Base-by-base conservation (phyloP, 75 land plant genomes). In the Cupressus sempervirens region DNA sequence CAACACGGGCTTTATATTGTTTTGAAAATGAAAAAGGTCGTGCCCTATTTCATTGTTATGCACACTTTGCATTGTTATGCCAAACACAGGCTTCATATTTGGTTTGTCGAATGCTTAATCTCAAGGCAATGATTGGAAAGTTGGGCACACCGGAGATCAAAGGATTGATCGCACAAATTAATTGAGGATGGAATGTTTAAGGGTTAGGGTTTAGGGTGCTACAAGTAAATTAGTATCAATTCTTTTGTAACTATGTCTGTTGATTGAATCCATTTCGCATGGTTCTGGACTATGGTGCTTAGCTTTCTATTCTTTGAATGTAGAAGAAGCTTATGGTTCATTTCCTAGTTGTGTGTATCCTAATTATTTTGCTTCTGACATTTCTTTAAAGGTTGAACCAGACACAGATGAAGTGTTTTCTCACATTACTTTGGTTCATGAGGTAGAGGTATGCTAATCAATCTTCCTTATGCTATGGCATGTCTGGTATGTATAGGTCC, bases 321-420 rank as follows among this genome's bases (percentile, higher is more conserved):
- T 79, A 79, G 81, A 20, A 79, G 81, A 26, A 79, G 12, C 32
- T 40, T 10, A 43, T 43, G 13, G 9, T 45, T 50, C 32, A n/a
- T n/a, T 26, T 30, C 52, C 45, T 40, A 79, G 45, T 79, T 45
- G 50, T n/a, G 32, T 43, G 26, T 79, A 38, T 38, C 15, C 23
- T 79, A 79, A 0, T n/a, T 79, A 3, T n/a, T n/a, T 43, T 11
- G 81, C 32, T 30, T 32, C 32, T 72, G 81, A 41, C 29, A 35
- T 41, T n/a, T 84, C 7, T 84, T 81, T 56, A 76, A 68, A 97
- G 99, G 99, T 97, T 41, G 97, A 97, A 83, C 90, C 91, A 13
- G 97, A 95, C 54, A 95, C 96, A 0, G 99, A 97, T 84, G 97
- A 97, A 90, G 98, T 95, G 29, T 94, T 83, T 87, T 98, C 96